Conservation (phyloP, 1,284 basidiomycete species). For the Moesziomyces sp. region DNA sequence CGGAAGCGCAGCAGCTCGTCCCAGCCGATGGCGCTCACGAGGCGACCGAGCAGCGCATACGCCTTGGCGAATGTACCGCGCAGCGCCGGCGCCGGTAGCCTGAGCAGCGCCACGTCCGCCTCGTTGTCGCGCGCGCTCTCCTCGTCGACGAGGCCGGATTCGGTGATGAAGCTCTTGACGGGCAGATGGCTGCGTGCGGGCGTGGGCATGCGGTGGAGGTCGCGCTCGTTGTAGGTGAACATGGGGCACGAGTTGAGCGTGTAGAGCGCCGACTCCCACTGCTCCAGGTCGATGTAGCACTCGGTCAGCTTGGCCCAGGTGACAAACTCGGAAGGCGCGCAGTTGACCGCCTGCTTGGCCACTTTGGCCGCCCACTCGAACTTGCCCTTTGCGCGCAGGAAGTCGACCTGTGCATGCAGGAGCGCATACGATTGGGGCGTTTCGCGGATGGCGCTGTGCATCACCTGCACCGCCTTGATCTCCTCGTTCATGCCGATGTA, state of each 20-base stretch:
- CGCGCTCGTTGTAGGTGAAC: slow-evolving; percentile 98
- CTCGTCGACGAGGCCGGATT: slow-evolving; percentile 74
- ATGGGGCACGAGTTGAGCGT: slow-evolving; percentile 99
- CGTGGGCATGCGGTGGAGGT: slow-evolving; percentile 86
- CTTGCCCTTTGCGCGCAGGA: slow-evolving; percentile 79
- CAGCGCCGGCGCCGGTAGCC: slow-evolving; percentile 91
- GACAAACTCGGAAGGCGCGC: slow-evolving; percentile 95
- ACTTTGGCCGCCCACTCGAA: slow-evolving; percentile 89
- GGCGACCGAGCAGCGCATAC: slow-evolving; percentile 85
- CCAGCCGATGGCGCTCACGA: slow-evolving; percentile 96
- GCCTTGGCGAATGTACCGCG: slow-evolving; percentile 96
- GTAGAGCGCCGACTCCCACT: slow-evolving; percentile 86
- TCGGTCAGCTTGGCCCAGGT: slow-evolving; percentile 99
- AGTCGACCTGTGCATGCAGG: slow-evolving; percentile 93
- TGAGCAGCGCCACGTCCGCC: slow-evolving; percentile 91
- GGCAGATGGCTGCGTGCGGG: slow-evolving; percentile 87
- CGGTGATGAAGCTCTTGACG: slow-evolving; percentile 83
- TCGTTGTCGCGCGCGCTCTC: slow-evolving; percentile 81
- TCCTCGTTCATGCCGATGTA: slow-evolving; percentile 98
- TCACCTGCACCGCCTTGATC: slow-evolving; percentile 95
- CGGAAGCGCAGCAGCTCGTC: slow-evolving; percentile 95
- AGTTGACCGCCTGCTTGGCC: slow-evolving; percentile 92
- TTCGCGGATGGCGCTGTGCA: slow-evolving; percentile 82
- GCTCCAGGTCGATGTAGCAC: slow-evolving; percentile 87
- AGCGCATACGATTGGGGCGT: slow-evolving; percentile 93